Conservation (phyloP, 2,329 filamentous ascomycete species). For the Canariomyces notabilis region DNA sequence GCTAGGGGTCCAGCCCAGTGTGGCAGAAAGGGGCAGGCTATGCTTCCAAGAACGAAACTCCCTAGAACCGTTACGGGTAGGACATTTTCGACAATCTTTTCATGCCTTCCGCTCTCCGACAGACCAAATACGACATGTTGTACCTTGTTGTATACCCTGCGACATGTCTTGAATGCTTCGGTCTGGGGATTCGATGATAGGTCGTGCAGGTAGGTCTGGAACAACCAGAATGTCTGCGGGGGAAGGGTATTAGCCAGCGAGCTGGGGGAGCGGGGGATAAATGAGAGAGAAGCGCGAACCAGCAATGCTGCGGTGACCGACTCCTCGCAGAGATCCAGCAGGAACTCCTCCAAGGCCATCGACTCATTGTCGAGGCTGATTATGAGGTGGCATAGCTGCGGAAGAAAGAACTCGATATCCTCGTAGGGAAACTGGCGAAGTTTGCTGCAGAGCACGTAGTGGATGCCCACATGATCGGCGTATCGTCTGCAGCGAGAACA, state of each 20-base stretch:
- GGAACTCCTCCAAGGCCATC: constrained; percentile 84
- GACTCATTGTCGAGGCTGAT: constrained; percentile 87
- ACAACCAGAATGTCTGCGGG: constrained; percentile 78
- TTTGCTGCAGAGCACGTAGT: constrained; percentile 85
- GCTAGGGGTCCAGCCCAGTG: constrained; percentile 74
- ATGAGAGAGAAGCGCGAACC: constrained; percentile 45
- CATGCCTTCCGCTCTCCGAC: constrained; percentile 61
- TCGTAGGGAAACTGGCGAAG: constrained; percentile 84
- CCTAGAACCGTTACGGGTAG: constrained; percentile 75
- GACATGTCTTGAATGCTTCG: constrained; percentile 74
- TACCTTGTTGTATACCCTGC: constrained; percentile 81
- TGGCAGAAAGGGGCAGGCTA: constrained; percentile 71
- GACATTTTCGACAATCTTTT: constrained; percentile 77
- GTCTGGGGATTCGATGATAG: constrained; percentile 70
- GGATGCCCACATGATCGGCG: constrained; percentile 83
- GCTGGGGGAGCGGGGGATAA: neutral
- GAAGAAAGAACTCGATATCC: constrained; percentile 89
- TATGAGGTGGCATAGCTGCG: constrained; percentile 80
- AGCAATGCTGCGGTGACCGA: constrained; percentile 78
- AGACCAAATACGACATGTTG: constrained; percentile 82
- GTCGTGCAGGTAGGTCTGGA: constrained; percentile 83
- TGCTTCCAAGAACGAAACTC: constrained; percentile 71
- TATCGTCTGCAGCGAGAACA: constrained; percentile 59
- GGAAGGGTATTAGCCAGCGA: constrained; percentile 19
- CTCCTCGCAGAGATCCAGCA: constrained; percentile 80